These are phyloP conservation scores for Echinochloa phyllopogon DNA, from an alignment of 176 grass and related monocot genomes.

Conservation along the genomic window DNA sequence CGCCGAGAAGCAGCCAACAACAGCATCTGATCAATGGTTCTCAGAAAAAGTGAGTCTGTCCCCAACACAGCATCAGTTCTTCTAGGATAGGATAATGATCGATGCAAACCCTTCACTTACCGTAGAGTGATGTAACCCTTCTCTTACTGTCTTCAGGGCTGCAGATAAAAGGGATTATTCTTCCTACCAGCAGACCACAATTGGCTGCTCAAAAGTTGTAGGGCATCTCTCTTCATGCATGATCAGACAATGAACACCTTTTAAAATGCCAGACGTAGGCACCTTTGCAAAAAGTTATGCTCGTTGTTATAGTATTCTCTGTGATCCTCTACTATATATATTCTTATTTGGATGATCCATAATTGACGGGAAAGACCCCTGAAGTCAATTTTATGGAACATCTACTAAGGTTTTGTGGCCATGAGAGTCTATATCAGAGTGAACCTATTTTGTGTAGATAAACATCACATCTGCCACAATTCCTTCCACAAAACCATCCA, in stretches of 20 bases:
- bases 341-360: not conserved
- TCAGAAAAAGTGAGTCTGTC: not conserved
- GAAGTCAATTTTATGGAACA: not conserved
- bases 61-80: not conserved
- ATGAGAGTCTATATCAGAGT: no score
- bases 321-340: not conserved
- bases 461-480: no score
- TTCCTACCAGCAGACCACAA: not conserved
- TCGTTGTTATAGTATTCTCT: not conserved
- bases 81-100: not conserved
- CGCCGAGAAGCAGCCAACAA: not conserved
- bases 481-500: no score
- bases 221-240: not conserved
- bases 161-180: not conserved
- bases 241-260: not conserved
- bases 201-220: not conserved
- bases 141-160: not conserved
- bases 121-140: not conserved
- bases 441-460: no score
- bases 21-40: not conserved
- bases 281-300: conserved; percentile 1
- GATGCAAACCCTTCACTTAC: not conserved
- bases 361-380: not conserved
- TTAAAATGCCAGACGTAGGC: not conserved
- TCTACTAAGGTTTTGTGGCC: no score